Base-by-base conservation (phyloP, 257 asterid species). In the Thymus mandschuricus region DNA sequence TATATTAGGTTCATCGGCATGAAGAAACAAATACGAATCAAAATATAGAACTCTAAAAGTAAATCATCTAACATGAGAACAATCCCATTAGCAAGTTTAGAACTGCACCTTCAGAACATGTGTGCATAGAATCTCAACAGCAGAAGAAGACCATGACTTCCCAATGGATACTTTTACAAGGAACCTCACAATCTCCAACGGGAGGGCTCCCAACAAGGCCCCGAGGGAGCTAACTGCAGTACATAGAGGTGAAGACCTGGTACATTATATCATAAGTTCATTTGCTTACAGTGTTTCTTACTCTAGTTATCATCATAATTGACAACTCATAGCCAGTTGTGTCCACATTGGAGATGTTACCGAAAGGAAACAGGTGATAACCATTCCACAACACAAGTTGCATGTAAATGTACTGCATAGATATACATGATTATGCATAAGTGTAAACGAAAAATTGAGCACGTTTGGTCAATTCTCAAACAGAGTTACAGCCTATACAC, bases 121-220 rank as follows among this genome's bases (percentile, higher is more conserved):
- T 41, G 85, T 74, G 78, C 87, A 77, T 31, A 94, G 69, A 75
- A 81, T 83, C 44, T 86, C 91, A 68, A 85, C 78, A 10, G 97
- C 91, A 56, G 86, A 61, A 73, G 92, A 72, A 55, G 95, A 87
- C 96, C 97, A 94, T 48, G 82, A 75, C 64, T 84, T 85, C 55
- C 90, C 99, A 0, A 91, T 46, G 30, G 85, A 76, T 54, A 56
- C 76, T 75, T 81, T 88, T 65, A 84, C 85, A 48, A 91, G 69
- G 72, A 84, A 83, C 67, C 76, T 81, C 13, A 84, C 73, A 66
- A 84, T 50, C 70, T 75, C 74, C 76, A 59, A 66, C 10, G 97
- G 97, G 66, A 91, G 79, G 72, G 63, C 76, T 75, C 95, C 95
- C 43, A 93, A 51, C 38, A 89, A 76, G 72, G 89, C 86, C 35